A percentile compares a stretch with the other conserved stretches of the same genome.
Evolutionary conservation across 495 filamentous ascomycete species (phyloP).

Genomic region (Trichoderma reesei): DNA sequence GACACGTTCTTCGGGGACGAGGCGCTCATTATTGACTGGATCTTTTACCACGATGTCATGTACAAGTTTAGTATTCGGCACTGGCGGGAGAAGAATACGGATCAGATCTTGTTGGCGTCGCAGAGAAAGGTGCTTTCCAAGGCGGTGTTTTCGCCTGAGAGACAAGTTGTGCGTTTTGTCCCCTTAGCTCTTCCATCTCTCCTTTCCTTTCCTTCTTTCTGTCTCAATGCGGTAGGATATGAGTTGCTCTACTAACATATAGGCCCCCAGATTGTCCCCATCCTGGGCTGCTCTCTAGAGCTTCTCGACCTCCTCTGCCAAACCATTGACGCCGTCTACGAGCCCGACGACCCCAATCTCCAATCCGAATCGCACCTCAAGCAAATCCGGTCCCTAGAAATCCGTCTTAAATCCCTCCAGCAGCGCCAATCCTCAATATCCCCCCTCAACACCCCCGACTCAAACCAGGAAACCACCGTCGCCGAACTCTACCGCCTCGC

Average conservation of each 20-base stretch:
- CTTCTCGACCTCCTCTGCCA: slow-evolving; percentile 14
- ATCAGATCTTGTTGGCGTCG: neutral
- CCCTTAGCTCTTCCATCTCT: no score
- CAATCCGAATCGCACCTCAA: slow-evolving; percentile 4
- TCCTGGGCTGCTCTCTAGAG: slow-evolving; percentile 18
- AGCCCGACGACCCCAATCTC: neutral
- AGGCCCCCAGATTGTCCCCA: slow-evolving; percentile 10
- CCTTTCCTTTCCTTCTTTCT: no score
- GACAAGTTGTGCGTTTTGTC: slow-evolving; percentile 12
- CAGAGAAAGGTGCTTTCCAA: slow-evolving; percentile 14
- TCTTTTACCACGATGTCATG: slow-evolving; percentile 18
- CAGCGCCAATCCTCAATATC: neutral
- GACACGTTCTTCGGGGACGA: slow-evolving; percentile 15
- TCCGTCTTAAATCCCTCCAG: neutral
- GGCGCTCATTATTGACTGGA: slow-evolving; percentile 18
- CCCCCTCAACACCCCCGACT: slow-evolving; percentile 2
- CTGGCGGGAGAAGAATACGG: slow-evolving; percentile 10
- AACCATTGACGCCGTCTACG: neutral
- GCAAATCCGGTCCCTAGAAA: slow-evolving; percentile 7
- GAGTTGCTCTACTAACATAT: neutral
- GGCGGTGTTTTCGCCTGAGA: slow-evolving; percentile 14
- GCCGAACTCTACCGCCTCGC: slow-evolving; percentile 17
- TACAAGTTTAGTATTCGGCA: slow-evolving; percentile 19
- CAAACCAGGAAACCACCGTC: neutral
- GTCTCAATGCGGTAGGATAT: neutral